Percentiles rank a stretch among this genome's conserved stretches.
phyloP scores from a whole-genome alignment of 164 flowering plant species.

The Aristolochia californica region DNA sequence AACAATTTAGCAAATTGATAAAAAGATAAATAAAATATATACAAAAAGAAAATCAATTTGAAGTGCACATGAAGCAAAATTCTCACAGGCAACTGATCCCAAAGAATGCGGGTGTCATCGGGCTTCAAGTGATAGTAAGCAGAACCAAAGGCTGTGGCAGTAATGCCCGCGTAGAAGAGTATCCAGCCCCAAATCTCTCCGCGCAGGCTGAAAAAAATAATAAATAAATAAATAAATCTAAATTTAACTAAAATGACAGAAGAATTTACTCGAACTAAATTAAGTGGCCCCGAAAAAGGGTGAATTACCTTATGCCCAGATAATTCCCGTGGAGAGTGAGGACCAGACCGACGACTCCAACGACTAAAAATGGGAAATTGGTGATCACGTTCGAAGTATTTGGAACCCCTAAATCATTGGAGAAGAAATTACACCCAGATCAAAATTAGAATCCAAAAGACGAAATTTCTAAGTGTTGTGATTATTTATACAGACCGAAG shows the following conservation, averaged over 20 bases:
- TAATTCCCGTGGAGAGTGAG: conserved; percentile 30
- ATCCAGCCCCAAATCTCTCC: conserved; percentile 49
- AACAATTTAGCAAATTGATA: background rate
- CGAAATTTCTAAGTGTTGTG: conserved; percentile 7
- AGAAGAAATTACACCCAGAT: background rate
- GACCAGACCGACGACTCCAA: conserved; percentile 41
- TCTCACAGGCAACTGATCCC: conserved; percentile 48
- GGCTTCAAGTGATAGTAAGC: conserved; percentile 61
- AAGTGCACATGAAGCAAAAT: background rate
- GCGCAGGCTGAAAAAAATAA: conserved; percentile 45
- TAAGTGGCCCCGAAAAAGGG: background rate
- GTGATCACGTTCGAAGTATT: conserved; percentile 28
- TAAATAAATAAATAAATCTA: conserved; percentile 9
- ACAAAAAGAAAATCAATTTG: background rate
- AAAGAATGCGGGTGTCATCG: conserved; percentile 32
- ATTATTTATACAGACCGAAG: conserved; percentile 20
- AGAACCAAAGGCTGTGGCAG: conserved; percentile 45
- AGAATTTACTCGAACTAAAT: background rate
- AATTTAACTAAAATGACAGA: conserved; percentile 3
- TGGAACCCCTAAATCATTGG: conserved; percentile 17
- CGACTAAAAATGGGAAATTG: conserved; percentile 41
- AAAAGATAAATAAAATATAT: background rate
- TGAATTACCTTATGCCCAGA: conserved; percentile 26
- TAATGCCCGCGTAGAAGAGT: conserved; percentile 36
- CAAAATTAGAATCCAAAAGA: background rate